Percentiles rank a stretch among this genome's conserved stretches.
phyloP scores from a whole-genome alignment of 1,139 yeast species.

The Candida glucosophila region DNA sequence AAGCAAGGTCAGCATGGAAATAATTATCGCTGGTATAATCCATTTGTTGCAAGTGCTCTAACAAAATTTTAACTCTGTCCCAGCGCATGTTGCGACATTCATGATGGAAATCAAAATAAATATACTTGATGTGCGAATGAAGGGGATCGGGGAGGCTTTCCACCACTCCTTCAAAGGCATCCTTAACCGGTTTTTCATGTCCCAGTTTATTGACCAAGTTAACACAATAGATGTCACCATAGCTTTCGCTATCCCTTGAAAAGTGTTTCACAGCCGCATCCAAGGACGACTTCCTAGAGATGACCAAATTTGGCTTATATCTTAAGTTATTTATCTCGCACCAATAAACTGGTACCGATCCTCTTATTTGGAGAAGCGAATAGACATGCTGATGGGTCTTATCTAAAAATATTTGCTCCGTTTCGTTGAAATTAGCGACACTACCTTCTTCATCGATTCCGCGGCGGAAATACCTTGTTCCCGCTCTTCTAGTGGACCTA shows the following conservation, averaged over 20 bases:
- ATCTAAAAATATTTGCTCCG: slow-evolving; percentile 71
- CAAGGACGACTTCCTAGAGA: slow-evolving; percentile 45
- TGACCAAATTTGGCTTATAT: slow-evolving; percentile 73
- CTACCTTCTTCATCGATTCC: slow-evolving; percentile 69
- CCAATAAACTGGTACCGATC: slow-evolving; percentile 97
- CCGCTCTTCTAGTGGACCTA: slow-evolving; percentile 75
- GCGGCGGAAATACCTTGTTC: slow-evolving; percentile 93
- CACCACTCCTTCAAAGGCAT: slow-evolving; percentile 74
- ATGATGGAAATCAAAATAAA: slow-evolving; percentile 95
- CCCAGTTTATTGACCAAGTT: slow-evolving; percentile 91
- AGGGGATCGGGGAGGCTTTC: slow-evolving; percentile 36
- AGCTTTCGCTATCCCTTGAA: slow-evolving; percentile 52
- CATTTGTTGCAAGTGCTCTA: slow-evolving; percentile 53
- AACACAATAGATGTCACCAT: slow-evolving; percentile 79
- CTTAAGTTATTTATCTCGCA: slow-evolving; percentile 83
- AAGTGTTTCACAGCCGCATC: slow-evolving; percentile 75
- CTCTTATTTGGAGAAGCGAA: slow-evolving; percentile 84
- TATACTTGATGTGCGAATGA: slow-evolving; percentile 48
- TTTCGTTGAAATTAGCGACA: slow-evolving; percentile 93
- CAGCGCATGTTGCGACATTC: slow-evolving; percentile 94
- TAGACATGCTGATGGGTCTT: slow-evolving; percentile 40
- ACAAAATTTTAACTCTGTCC: slow-evolving; percentile 75
- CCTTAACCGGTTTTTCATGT: slow-evolving; percentile 85
- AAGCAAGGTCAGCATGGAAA: slow-evolving; percentile 44
- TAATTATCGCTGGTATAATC: slow-evolving; percentile 64